Percentiles rank a stretch among this genome's conserved stretches.
Conservation (phyloP, 331 rosid genomes). For the Acacia concinna region DNA sequence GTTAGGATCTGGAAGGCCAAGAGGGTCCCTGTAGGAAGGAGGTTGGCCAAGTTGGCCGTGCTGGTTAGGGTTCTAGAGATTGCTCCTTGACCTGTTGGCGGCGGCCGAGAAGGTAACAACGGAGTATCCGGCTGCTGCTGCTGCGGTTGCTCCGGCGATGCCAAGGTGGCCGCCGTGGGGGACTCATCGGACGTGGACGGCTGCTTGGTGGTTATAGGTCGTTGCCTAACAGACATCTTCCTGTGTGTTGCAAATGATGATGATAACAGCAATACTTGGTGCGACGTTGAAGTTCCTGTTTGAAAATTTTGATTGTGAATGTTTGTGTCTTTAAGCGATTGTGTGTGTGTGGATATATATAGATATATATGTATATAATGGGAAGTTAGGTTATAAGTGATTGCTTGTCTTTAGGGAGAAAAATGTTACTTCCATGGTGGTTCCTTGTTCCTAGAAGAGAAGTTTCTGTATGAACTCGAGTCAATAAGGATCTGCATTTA, state of each 20-base stretch:
- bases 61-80: constrained; percentile 45
- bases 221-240: constrained; percentile 43
- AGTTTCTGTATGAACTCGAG: neutral
- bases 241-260: neutral
- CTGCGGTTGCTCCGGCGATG: neutral
- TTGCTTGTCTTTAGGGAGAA: neutral
- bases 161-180: neutral
- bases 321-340: neutral
- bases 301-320: neutral
- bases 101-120: neutral
- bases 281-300: neutral
- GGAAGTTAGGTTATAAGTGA: neutral
- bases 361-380: neutral
- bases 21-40: constrained; percentile 76
- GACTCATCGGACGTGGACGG: constrained; percentile 26
- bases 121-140: neutral
- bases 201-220: constrained; percentile 23
- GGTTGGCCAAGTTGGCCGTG: constrained; percentile 73
- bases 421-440: neutral
- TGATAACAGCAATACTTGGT: neutral
- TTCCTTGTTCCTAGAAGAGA: neutral
- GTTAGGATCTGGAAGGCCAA: constrained; percentile 63
- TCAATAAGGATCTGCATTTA: neutral
- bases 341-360: too few relatives aligned
- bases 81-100: constrained; percentile 23